Base-by-base conservation (phyloP, 192 early-diverging fungal species). In the Coemansia sp. region DNA sequence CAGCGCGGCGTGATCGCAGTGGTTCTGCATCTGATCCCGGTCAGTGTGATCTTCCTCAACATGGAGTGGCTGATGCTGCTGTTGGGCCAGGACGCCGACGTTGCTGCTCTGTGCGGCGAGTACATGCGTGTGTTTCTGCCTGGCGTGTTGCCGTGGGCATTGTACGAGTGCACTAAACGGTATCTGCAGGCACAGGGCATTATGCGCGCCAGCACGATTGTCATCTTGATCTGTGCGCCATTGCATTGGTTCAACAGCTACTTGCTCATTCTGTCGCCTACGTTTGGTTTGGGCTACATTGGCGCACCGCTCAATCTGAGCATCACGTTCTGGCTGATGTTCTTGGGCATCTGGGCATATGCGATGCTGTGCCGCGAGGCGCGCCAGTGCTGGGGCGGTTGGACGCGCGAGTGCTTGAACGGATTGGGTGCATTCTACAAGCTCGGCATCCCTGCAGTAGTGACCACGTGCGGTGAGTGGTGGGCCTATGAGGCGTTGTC, bases 381-480 rank as follows among this genome's bases (percentile, higher is more conserved):
- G 43, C 68, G 75, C 24, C 71, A 87, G 14, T 82, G 82, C 19
- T 98, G 91, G 94, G 93, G 92, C 52, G 94, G 93, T 6, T 94
- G 89, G 87, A 86, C 90, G 7, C 74, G 80, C 22, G 84, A 87
- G 50, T 84, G 86, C 14, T 54, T 94, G 54, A 71, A 83, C 57
- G 82, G 78, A 8, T 83, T 87, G 85, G 68, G 68, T 9, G 73
- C 75, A 19, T 89, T 89, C 59, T 59, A 86, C 59, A 78, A 79
- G 35, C 77, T 98, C 29, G 94, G 90, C 16, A 53, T 92, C 13
- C 92, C 94, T 0, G 92, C 91, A 0, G 84, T 92, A 9, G 55
- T 91, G 35, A 95, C 94, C 87, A 84, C 88, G 13, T 89, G 89
- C 54, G 81, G 84, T 18, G 92, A 94, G 75, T 93, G 92, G 92